Percentiles rank a stretch among this genome's conserved stretches.
These are phyloP conservation scores for Brasilioporus rufonigricans DNA, from an alignment of 768 basidiomycete species.

Conservation along the genomic window DNA sequence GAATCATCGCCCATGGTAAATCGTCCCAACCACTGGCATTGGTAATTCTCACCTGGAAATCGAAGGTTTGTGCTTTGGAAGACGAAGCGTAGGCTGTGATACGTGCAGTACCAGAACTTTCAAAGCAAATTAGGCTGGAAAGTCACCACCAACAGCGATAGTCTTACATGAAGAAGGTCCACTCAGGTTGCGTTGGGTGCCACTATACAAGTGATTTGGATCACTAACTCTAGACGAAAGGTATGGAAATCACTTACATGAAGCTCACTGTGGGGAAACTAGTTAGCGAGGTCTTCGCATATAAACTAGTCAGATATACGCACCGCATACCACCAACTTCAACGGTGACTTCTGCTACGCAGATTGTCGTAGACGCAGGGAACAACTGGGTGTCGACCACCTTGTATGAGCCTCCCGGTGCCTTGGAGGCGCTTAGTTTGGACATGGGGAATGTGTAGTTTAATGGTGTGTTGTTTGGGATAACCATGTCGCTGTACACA, in stretches of 20 bases:
- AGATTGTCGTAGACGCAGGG: conserved; percentile 49
- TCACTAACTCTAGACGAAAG: neutral
- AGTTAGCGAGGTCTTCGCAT: neutral
- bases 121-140: neutral
- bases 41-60: conserved; percentile 39
- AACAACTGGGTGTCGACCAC: conserved; percentile 58
- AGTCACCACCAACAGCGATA: neutral
- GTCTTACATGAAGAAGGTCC: conserved; percentile 42
- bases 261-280: conserved; percentile 35
- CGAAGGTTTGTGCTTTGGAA: conserved; percentile 40
- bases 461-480: conserved; percentile 48
- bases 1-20: conserved; percentile 11
- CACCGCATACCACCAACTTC: conserved; percentile 62
- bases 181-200: conserved; percentile 52
- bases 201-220: conserved; percentile 31
- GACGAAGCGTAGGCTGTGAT: conserved; percentile 42
- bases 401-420: conserved; percentile 57
- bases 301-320: conserved; percentile 4
- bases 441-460: conserved; percentile 58
- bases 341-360: conserved; percentile 55
- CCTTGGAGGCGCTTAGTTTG: conserved; percentile 39
- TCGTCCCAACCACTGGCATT: neutral
- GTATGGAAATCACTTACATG: conserved; percentile 34
- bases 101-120: conserved; percentile 41
- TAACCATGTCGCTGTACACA: conserved; percentile 40